Conservation (phyloP, 306 rosid genomes). For the Amphicarpaea edgeworthii region DNA sequence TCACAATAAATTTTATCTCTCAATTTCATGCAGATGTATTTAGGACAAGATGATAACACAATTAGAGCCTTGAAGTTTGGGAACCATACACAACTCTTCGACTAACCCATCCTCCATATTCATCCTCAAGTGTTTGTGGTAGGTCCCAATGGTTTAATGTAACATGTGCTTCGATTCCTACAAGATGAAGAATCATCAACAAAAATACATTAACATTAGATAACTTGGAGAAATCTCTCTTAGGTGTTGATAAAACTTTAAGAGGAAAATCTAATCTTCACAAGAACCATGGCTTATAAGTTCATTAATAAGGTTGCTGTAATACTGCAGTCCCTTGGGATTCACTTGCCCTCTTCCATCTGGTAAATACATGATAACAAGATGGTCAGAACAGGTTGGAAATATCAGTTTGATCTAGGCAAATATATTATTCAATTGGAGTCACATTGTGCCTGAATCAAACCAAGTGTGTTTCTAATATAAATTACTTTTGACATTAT, state of each 20-base stretch:
- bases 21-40: neutral
- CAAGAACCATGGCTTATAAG: constrained; percentile 58
- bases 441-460: neutral
- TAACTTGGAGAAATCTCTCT: constrained; percentile 8
- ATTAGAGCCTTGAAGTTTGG: neutral
- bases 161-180: constrained; percentile 86
- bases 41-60: neutral
- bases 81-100: constrained; percentile 59
- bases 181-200: neutral
- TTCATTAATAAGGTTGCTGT: constrained; percentile 75
- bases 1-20: neutral
- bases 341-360: constrained; percentile 78
- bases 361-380: constrained; percentile 33
- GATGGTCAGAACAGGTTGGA: constrained; percentile 1
- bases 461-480: neutral
- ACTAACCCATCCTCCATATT: constrained; percentile 81
- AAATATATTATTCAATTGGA: neutral
- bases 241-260: constrained; percentile 5
- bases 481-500: neutral
- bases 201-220: neutral
- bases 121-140: constrained; percentile 80
- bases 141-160: constrained; percentile 65
- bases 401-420: constrained; percentile 22
- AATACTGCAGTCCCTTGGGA: constrained; percentile 66
- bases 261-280: neutral